These are phyloP conservation scores for Physcomitrellopsis africana DNA, from an alignment of 225 moss, liverwort and hornwort species.

Conservation along the genomic window DNA sequence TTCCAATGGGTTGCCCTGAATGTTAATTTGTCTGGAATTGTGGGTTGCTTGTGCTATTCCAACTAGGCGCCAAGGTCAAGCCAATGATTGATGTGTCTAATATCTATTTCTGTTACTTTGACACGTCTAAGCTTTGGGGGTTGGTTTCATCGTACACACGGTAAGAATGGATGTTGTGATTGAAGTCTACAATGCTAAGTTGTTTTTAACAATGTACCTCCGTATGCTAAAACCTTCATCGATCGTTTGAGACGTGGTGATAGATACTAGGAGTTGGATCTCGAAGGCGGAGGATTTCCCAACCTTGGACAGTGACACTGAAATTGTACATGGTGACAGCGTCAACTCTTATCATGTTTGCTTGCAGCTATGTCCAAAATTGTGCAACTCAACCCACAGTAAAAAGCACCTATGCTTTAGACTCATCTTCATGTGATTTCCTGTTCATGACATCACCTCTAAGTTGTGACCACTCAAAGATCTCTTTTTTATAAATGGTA, in stretches of 20 bases:
- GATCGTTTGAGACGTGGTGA: too few species aligned
- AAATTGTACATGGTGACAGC: too few species aligned
- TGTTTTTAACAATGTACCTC: too few species aligned
- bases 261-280: too few species aligned
- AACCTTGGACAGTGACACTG: neutral
- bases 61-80: neutral
- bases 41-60: conserved; percentile 7
- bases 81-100: neutral
- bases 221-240: too few species aligned
- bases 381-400: too few species aligned
- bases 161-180: neutral
- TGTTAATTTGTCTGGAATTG: conserved; percentile 3
- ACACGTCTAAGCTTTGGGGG: neutral
- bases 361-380: neutral
- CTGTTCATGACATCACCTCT: conserved; percentile 7
- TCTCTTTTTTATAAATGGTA: neutral
- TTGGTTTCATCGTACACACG: neutral
- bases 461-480: neutral
- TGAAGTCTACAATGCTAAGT: too few species aligned
- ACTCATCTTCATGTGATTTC: conserved; percentile 5
- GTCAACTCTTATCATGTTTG: neutral
- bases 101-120: neutral
- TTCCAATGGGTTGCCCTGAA: neutral
- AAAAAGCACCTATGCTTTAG: too few species aligned
- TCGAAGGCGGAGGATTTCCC: too few species aligned